A percentile compares a stretch with the other conserved stretches of the same genome.
Conservation (phyloP, 2,329 filamentous ascomycete genomes). For the Phoma herbarum region DNA sequence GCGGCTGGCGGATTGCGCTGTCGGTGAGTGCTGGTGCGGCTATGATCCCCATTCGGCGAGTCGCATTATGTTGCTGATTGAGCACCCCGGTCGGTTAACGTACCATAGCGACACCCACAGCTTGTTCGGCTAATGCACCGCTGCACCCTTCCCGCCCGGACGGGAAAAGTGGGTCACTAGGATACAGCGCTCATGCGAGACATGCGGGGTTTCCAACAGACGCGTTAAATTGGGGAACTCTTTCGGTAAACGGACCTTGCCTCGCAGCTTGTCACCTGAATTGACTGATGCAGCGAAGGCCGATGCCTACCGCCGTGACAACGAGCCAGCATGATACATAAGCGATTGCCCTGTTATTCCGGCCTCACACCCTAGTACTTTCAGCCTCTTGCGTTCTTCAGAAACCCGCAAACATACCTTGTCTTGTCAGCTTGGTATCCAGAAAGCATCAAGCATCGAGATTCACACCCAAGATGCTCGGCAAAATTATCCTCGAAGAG, state of each 20-base stretch:
- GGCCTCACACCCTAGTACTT: neutral
- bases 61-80: neutral
- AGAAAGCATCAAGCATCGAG: neutral
- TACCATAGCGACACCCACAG: neutral
- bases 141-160: neutral
- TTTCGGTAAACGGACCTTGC: constrained; percentile 4
- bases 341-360: neutral
- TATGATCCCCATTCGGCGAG: neutral
- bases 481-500: constrained; percentile 70
- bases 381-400: neutral
- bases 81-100: neutral
- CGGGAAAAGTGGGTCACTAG: neutral
- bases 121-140: constrained; percentile 5
- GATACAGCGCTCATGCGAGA: neutral
- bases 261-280: neutral
- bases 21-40: neutral
- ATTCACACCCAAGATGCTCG: constrained; percentile 57
- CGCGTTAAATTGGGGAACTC: neutral
- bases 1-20: neutral
- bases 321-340: neutral
- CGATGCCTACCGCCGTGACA: neutral
- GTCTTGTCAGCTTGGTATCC: neutral
- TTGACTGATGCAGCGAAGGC: neutral
- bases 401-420: neutral
- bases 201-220: neutral